Conservation (phyloP, 768 basidiomycete species). For the Asterophora parasitica region DNA sequence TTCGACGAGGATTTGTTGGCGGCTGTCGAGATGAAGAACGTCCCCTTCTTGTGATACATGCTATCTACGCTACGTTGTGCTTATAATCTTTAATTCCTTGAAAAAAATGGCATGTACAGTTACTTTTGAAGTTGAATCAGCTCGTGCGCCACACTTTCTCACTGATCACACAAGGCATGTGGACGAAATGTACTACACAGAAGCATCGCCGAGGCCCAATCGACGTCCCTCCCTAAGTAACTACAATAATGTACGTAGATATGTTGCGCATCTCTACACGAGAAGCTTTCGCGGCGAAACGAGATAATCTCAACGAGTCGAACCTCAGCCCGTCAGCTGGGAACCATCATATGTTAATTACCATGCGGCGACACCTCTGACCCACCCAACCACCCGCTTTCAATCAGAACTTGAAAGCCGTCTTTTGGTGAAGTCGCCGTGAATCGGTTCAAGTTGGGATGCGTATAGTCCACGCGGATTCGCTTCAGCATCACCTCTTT, state of each 20-base stretch:
- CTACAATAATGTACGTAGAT: background rate
- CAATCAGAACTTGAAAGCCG: background rate
- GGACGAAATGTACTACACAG: too few relatives aligned
- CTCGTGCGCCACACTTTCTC: too few relatives aligned
- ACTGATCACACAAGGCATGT: too few relatives aligned
- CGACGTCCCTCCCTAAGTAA: background rate
- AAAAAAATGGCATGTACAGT: background rate
- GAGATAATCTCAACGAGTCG: too few relatives aligned
- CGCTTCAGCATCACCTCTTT: too few relatives aligned
- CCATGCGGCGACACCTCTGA: background rate
- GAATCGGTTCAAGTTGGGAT: background rate
- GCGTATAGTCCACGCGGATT: too few relatives aligned
- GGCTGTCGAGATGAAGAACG: constrained; percentile 79
- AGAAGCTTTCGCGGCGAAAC: background rate
- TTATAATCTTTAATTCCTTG: background rate
- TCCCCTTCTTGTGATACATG: constrained; percentile 50
- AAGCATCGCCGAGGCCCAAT: background rate
- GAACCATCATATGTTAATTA: background rate
- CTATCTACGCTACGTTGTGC: background rate
- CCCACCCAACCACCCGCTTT: background rate
- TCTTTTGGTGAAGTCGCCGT: background rate
- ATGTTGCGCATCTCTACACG: background rate
- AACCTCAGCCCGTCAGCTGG: background rate
- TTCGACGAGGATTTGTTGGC: constrained; percentile 79
- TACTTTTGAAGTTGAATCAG: background rate